phyloP scores from a whole-genome alignment of 768 basidiomycete species.

The Lactarius hatsudake region DNA sequence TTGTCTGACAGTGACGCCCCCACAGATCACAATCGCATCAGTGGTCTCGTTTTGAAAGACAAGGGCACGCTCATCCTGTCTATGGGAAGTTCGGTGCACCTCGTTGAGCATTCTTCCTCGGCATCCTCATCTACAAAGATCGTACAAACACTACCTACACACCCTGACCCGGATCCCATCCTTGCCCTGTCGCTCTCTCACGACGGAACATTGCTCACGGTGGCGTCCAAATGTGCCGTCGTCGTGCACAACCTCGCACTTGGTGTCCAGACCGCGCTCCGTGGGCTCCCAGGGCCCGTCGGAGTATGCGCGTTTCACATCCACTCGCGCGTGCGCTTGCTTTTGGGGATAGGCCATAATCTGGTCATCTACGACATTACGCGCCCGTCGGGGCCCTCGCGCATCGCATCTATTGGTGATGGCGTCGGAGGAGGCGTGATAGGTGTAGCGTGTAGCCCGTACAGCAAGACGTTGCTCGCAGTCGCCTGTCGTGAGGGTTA shows the following conservation, averaged over 20 bases:
- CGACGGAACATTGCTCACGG: slow-evolving; percentile 55
- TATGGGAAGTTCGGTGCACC: slow-evolving; percentile 43
- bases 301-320: slow-evolving; percentile 58
- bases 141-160: slow-evolving; percentile 48
- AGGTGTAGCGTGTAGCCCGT: slow-evolving; percentile 63
- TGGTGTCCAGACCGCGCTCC: slow-evolving; percentile 52
- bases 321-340: slow-evolving; percentile 56
- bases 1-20: slow-evolving; percentile 33
- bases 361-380: slow-evolving; percentile 62
- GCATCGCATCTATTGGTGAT: slow-evolving; percentile 49
- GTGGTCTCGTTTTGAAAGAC: slow-evolving; percentile 37
- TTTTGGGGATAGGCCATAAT: slow-evolving; percentile 52
- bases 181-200: slow-evolving; percentile 57
- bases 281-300: slow-evolving; percentile 49
- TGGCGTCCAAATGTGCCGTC: slow-evolving; percentile 49
- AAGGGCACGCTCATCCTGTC: slow-evolving; percentile 48
- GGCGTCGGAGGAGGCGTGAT: slow-evolving; percentile 47
- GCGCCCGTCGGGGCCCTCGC: slow-evolving; percentile 54
- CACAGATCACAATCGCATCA: slow-evolving; percentile 34
- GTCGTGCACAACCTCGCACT: slow-evolving; percentile 60
- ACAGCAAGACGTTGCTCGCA: slow-evolving; percentile 70
- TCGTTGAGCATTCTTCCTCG: slow-evolving; percentile 46
- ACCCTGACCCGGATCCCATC: slow-evolving; percentile 43
- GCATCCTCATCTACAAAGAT: slow-evolving; percentile 38
- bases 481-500: slow-evolving; percentile 52